These are phyloP conservation scores for Jacaranda copaia DNA, from an alignment of 257 asterid genomes.

Conservation along the genomic window DNA sequence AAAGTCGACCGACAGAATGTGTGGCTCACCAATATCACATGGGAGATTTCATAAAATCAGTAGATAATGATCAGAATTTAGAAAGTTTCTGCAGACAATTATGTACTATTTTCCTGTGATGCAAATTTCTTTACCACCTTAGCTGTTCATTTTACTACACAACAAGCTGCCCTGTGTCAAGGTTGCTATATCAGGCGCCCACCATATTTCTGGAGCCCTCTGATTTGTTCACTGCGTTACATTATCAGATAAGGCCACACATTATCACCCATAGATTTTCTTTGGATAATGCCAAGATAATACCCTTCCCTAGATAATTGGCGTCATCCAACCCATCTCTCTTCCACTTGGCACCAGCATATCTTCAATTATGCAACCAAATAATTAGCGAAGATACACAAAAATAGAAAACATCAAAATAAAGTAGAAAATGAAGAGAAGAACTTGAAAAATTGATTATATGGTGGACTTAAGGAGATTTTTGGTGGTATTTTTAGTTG, in stretches of 20 bases:
- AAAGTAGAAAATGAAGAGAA: too few relatives aligned
- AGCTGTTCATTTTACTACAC: neutral
- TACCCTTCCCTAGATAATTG: neutral
- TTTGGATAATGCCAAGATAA: constrained; percentile 10
- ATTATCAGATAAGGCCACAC: constrained; percentile 31
- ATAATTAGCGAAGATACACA: neutral
- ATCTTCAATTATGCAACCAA: constrained; percentile 22
- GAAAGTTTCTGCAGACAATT: neutral
- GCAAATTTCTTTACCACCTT: constrained; percentile 5
- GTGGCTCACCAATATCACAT: neutral
- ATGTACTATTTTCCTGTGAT: neutral
- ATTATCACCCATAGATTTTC: constrained; percentile 6
- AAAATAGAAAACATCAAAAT: neutral
- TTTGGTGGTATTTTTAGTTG: too few relatives aligned
- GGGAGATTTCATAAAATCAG: neutral
- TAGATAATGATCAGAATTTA: too few relatives aligned
- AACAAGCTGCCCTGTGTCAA: constrained; percentile 26
- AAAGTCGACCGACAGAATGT: neutral
- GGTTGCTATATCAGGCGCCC: constrained; percentile 38
- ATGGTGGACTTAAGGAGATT: too few relatives aligned
- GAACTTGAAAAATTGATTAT: too few relatives aligned
- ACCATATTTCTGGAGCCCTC: neutral
- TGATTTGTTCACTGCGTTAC: constrained; percentile 28
- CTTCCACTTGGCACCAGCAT: constrained; percentile 8
- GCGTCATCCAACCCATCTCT: neutral